Percentiles rank a stretch among this genome's conserved stretches.
These are phyloP conservation scores for Tetracladium setigerum DNA, from an alignment of 495 filamentous ascomycete genomes.

Conservation along the genomic window DNA sequence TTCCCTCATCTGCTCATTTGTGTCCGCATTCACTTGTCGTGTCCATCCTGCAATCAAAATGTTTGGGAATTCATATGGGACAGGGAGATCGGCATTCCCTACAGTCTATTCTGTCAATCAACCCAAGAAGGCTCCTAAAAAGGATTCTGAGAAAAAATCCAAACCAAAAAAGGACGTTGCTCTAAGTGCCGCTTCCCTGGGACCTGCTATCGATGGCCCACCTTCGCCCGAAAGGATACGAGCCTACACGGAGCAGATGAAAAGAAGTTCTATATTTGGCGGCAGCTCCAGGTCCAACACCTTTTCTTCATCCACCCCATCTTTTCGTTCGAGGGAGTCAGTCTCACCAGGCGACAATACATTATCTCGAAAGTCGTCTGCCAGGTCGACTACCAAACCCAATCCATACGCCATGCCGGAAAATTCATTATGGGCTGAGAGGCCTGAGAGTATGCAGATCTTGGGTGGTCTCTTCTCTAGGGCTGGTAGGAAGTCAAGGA, in stretches of 20 bases:
- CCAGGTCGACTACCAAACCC: slow-evolving; percentile 32
- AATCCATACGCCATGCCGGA: slow-evolving; percentile 27
- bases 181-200: slow-evolving; percentile 21
- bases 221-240: slow-evolving; percentile 47
- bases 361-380: slow-evolving; percentile 41
- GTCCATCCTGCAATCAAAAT: slow-evolving; percentile 6
- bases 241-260: slow-evolving; percentile 41
- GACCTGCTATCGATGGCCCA: slow-evolving; percentile 43
- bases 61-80: slow-evolving; percentile 10
- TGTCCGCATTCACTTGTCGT: too few relatives aligned
- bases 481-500: slow-evolving; percentile 10
- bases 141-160: not conserved
- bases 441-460: slow-evolving; percentile 45
- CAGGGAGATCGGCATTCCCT: slow-evolving; percentile 5
- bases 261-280: slow-evolving; percentile 30
- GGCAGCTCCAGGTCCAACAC: slow-evolving; percentile 30
- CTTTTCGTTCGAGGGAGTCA: slow-evolving; percentile 32
- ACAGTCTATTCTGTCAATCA: not conserved
- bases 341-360: slow-evolving; percentile 7
- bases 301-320: slow-evolving; percentile 33
- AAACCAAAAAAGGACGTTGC: slow-evolving; percentile 1
- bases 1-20: too few relatives aligned
- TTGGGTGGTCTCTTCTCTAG: slow-evolving; percentile 42
- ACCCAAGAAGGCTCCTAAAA: slow-evolving; percentile 5
- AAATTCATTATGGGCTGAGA: slow-evolving; percentile 24